phyloP scores from a whole-genome alignment of 2,329 filamentous ascomycete genomes.

The Alternaria novae-zelandiae region DNA sequence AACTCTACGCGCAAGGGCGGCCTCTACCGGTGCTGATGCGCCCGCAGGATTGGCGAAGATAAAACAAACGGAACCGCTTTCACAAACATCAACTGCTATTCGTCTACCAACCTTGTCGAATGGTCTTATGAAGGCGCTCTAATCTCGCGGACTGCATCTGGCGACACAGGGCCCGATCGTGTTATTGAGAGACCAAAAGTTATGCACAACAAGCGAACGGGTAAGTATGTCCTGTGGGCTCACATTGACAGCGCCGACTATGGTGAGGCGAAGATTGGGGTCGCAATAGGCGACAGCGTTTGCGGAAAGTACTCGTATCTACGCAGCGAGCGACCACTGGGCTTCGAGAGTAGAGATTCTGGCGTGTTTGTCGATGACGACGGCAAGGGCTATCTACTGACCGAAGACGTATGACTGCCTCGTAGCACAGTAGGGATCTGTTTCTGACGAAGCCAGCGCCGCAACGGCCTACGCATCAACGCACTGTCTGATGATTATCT shows the following conservation, averaged over 20 bases:
- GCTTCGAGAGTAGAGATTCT: constrained; percentile 63
- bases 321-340: constrained; percentile 56
- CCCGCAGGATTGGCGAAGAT: constrained; percentile 68
- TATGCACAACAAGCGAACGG: constrained; percentile 69
- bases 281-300: constrained; percentile 65
- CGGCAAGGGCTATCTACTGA: constrained; percentile 66
- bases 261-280: constrained; percentile 68
- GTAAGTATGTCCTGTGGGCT: constrained; percentile 72
- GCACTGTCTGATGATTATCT: constrained; percentile 64
- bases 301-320: constrained; percentile 66
- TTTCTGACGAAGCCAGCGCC: constrained; percentile 50
- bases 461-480: constrained; percentile 65
- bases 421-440: not conserved
- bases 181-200: constrained; percentile 73
- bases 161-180: constrained; percentile 66
- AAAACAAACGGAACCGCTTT: constrained; percentile 68
- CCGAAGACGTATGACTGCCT: constrained; percentile 62
- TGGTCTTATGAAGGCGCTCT: constrained; percentile 69
- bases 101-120: constrained; percentile 66
- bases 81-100: constrained; percentile 72
- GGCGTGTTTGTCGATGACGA: constrained; percentile 68
- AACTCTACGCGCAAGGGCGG: no score
- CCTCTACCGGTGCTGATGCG: not conserved
- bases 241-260: constrained; percentile 70
- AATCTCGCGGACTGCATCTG: constrained; percentile 59